These are phyloP conservation scores for Pestalotiopsis sp. DNA, from an alignment of 2,329 filamentous ascomycete species.

Conservation along the genomic window DNA sequence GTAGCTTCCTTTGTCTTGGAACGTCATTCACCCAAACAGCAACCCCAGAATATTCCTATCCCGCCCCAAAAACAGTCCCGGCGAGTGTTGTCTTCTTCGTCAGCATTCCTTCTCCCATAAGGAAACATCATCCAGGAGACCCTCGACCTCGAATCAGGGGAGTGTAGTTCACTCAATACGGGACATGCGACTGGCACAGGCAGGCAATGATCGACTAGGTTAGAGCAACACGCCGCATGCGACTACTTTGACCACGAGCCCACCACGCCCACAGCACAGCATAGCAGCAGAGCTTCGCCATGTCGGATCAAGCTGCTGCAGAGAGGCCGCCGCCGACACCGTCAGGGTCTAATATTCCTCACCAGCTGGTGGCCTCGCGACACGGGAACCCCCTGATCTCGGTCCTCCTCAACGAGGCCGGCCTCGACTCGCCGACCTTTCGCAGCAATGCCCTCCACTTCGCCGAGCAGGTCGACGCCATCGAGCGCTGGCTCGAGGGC, in stretches of 20 bases:
- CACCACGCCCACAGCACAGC: background rate
- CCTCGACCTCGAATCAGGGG: background rate
- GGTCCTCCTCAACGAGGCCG: slow-evolving; percentile 89
- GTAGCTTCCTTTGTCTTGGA: slow-evolving; percentile 7
- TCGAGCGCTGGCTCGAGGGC: slow-evolving; percentile 87
- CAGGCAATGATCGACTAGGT: background rate
- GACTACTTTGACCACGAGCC: background rate
- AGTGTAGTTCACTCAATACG: background rate
- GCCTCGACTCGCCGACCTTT: slow-evolving; percentile 95
- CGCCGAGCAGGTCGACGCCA: slow-evolving; percentile 84
- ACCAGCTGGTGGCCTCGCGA: slow-evolving; percentile 19
- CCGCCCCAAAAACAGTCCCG: background rate
- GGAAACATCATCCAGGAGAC: background rate
- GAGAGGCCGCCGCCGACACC: slow-evolving; percentile 21
- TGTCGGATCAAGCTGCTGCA: slow-evolving; percentile 27
- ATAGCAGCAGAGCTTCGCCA: slow-evolving; percentile 14
- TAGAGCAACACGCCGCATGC: slow-evolving; percentile 6
- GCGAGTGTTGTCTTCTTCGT: background rate
- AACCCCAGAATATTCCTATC: background rate
- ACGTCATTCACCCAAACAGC: slow-evolving; percentile 1
- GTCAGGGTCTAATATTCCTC: slow-evolving; percentile 16
- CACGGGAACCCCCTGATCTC: slow-evolving; percentile 56
- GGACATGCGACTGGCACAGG: background rate
- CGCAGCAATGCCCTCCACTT: slow-evolving; percentile 86
- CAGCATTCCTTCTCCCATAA: background rate